These are phyloP conservation scores for Cladophialophora immunda DNA, from an alignment of 2,329 filamentous ascomycete species.

Conservation along the genomic window DNA sequence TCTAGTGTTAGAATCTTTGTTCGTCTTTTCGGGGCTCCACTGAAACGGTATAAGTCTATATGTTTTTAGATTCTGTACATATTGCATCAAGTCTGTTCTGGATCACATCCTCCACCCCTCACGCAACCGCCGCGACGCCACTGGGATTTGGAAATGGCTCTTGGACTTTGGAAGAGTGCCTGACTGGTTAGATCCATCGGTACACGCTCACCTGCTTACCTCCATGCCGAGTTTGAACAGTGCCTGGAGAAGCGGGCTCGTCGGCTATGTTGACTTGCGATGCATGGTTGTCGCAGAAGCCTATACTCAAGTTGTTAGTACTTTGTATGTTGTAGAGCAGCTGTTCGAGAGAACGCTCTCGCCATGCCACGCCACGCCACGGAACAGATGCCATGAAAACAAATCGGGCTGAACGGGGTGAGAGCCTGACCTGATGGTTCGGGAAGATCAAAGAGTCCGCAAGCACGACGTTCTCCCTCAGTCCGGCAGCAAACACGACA, in stretches of 20 bases:
- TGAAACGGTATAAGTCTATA: background rate
- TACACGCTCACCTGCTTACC: background rate
- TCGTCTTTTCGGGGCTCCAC: background rate
- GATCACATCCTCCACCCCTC: background rate
- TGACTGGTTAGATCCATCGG: background rate
- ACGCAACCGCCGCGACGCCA: background rate
- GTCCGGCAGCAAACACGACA: constrained; percentile 82
- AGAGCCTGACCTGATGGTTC: constrained; percentile 72
- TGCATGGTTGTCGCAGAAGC: constrained; percentile 21
- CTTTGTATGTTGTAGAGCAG: background rate
- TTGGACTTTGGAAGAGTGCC: background rate
- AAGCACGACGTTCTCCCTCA: constrained; percentile 88
- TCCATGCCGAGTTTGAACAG: background rate
- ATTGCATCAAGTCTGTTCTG: background rate
- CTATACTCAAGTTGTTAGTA: constrained; percentile 5
- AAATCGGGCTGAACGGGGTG: no score
- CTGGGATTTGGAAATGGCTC: background rate
- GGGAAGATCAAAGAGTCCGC: constrained; percentile 89
- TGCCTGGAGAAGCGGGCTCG: background rate
- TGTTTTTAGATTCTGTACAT: background rate
- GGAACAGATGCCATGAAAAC: background rate
- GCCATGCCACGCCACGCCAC: background rate
- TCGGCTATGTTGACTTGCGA: constrained; percentile 5
- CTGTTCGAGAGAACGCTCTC: background rate
- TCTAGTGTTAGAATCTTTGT: background rate